A percentile compares a stretch with the other conserved stretches of the same genome.
Evolutionary conservation across 163 green algal species (phyloP).

Genomic region (Picocystis sp.): DNA sequence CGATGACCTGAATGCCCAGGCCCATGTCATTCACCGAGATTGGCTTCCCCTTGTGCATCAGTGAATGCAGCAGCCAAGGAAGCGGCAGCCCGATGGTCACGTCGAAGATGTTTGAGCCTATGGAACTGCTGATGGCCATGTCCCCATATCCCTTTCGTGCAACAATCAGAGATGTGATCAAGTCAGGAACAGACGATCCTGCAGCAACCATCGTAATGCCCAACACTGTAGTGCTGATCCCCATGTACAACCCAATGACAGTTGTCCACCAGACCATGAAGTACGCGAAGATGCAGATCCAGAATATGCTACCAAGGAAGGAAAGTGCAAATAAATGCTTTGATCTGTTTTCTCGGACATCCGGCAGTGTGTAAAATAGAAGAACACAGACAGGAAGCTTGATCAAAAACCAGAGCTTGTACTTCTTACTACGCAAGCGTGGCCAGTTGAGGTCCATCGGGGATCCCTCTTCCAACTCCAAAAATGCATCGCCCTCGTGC

Average conservation of each 20-base stretch:
- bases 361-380: no score
- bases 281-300: slow-evolving; percentile 27
- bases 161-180: slow-evolving; percentile 9
- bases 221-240: neutral
- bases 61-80: slow-evolving; percentile 2
- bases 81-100: slow-evolving; percentile 9
- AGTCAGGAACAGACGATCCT: slow-evolving; percentile 10
- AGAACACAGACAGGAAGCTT: slow-evolving; percentile 1
- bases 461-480: no score
- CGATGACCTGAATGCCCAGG: no score
- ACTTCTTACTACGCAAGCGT: neutral
- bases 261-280: slow-evolving; percentile 27
- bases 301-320: slow-evolving; percentile 24
- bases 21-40: no score
- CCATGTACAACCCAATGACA: slow-evolving; percentile 22
- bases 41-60: neutral
- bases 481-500: no score
- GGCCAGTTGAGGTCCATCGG: slow-evolving; percentile 5
- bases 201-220: slow-evolving; percentile 9
- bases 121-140: slow-evolving; percentile 13
- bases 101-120: slow-evolving; percentile 15
- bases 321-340: neutral
- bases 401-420: slow-evolving; percentile 6
- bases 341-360: no score
- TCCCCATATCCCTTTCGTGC: slow-evolving; percentile 7